Percentiles rank a stretch among this genome's conserved stretches.
Evolutionary conservation across 1,284 basidiomycete species (phyloP).

Genomic region (Leccinum angustisporum): DNA sequence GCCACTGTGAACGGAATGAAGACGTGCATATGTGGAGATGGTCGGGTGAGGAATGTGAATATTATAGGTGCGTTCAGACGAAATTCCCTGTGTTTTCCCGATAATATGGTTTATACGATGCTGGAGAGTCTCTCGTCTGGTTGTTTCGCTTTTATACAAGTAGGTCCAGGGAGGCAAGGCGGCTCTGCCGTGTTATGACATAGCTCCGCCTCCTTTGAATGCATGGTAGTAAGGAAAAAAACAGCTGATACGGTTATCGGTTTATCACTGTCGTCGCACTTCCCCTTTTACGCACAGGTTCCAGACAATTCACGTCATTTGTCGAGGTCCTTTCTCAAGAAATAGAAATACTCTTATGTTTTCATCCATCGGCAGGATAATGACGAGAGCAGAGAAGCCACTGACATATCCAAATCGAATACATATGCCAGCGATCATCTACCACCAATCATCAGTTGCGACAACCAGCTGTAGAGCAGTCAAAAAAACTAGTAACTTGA

Average conservation of each 20-base stretch:
- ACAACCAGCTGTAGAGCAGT: not conserved
- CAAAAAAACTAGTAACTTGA: no score
- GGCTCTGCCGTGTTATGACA: not conserved
- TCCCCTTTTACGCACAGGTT: not conserved
- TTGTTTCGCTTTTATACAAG: not conserved
- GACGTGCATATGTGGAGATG: not conserved
- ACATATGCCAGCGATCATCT: not conserved
- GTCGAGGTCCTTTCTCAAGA: not conserved
- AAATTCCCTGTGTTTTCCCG: not conserved
- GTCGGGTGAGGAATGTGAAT: not conserved
- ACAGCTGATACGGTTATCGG: not conserved
- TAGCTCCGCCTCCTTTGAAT: not conserved
- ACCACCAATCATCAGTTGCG: not conserved
- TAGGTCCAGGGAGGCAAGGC: not conserved
- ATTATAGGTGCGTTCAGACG: not conserved
- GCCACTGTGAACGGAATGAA: not conserved
- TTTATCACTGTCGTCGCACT: not conserved
- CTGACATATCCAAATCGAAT: not conserved
- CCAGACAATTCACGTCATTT: not conserved
- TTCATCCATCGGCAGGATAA: not conserved
- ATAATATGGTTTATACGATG: not conserved
- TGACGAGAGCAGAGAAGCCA: not conserved
- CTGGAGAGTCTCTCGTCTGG: not conserved
- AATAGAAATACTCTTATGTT: not conserved
- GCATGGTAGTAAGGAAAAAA: no score